Evolutionary conservation across 371 early-diverging fungal species (phyloP), one percentile per base, ranked within the genome.

Genomic region (Furculomyces boomerangus): DNA sequence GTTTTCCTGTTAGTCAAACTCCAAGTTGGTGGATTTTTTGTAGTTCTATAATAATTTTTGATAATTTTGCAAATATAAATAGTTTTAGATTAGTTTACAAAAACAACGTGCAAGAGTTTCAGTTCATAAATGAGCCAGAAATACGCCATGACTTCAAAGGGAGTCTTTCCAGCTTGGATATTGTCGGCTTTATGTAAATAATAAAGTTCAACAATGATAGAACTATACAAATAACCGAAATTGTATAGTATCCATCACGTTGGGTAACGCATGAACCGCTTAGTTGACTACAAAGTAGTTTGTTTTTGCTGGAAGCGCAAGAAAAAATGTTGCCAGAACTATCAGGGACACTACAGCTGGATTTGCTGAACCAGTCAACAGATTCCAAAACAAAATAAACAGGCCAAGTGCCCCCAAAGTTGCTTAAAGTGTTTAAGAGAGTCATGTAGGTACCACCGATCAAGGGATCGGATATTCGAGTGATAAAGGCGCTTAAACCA

Each of bases 361-460:
- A 78, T 2, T 74, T 69, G 2, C 93, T 92, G 57, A 88, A 86
- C 50, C 76, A 75, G 66, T 93, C 97, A n/a, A 94, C 93, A 2
- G 92, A 83, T 60, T 87, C 78, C 48, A 96, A 74, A 3, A 96
- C 83, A 74, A 94, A 93, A 66, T 81, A 93, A 37, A 83, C 79
- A 0, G 96, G 93, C 94, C 91, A 95, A 1, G 95, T 95, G 31
- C 98, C 98, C 50, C 96, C 98, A 65, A 97, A 85, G 67, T 97
- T 97, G 62, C 83, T 84, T 56, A 95, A 66, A 0, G 96, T 95
- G 63, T 94, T 94, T 31, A 90, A 68, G 30, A 97, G 73, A 18
- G 96, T 96, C 96, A 96, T 96, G 63, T 96, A 96, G 1, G 92
- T 92, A 8, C 93, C 92, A 37, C 94, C 97, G 56, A 97, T 93